Percentiles rank a stretch among this genome's conserved stretches.
phyloP scores from a whole-genome alignment of 2,329 filamentous ascomycete species.

The Didymella pinodella region DNA sequence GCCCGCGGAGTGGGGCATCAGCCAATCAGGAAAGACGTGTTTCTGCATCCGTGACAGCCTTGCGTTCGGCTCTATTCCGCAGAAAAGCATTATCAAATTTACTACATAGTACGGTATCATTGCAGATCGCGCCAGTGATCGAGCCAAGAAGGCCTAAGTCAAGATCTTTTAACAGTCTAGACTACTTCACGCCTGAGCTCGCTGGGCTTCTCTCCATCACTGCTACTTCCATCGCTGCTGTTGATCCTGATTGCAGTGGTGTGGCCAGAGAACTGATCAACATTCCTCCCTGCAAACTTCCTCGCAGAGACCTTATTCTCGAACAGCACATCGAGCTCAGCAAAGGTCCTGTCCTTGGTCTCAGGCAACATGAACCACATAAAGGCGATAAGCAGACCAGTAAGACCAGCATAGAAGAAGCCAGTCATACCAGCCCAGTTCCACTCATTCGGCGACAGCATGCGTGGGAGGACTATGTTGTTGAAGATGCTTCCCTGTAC shows the following conservation, averaged over 20 bases:
- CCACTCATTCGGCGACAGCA: slow-evolving; percentile 65
- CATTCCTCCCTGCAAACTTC: slow-evolving; percentile 19
- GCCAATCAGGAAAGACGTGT: slow-evolving; percentile 9
- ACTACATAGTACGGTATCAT: background rate
- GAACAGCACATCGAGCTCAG: slow-evolving; percentile 53
- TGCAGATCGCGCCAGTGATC: background rate
- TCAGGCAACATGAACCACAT: slow-evolving; percentile 64
- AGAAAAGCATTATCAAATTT: background rate
- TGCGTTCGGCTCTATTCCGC: background rate
- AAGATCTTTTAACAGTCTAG: background rate
- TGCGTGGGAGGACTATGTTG: slow-evolving; percentile 74
- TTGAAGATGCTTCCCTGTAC: slow-evolving; percentile 66
- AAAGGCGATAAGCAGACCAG: slow-evolving; percentile 69
- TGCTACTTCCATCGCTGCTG: slow-evolving; percentile 16
- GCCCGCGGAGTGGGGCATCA: slow-evolving; percentile 4
- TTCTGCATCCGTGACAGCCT: slow-evolving; percentile 4
- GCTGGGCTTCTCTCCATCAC: slow-evolving; percentile 17
- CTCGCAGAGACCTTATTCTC: slow-evolving; percentile 31
- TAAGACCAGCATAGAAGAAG: slow-evolving; percentile 85
- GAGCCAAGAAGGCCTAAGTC: background rate
- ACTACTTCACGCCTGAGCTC: slow-evolving; percentile 12
- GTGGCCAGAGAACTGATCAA: slow-evolving; percentile 23
- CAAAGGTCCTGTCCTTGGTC: slow-evolving; percentile 49
- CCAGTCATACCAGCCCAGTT: slow-evolving; percentile 77
- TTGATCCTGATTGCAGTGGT: slow-evolving; percentile 15